These are phyloP conservation scores for Iris pallida DNA, from an alignment of 116 monocot species.

Conservation along the genomic window DNA sequence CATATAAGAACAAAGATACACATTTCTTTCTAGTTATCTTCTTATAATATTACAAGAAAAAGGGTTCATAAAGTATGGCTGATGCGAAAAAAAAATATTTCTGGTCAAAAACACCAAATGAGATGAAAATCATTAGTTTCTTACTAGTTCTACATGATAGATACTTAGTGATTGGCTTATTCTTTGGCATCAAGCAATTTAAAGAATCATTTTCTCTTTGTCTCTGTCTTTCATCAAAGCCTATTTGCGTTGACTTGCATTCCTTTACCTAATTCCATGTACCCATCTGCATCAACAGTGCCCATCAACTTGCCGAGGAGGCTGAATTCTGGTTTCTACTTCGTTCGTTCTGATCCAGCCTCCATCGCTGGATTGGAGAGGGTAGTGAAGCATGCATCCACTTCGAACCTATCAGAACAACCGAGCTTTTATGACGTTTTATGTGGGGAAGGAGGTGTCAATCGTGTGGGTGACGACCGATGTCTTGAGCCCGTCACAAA, in stretches of 20 bases:
- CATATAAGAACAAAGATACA: too few relatives aligned
- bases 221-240: background rate
- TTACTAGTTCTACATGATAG: too few relatives aligned
- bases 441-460: constrained; percentile 65
- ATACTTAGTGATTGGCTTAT: too few relatives aligned
- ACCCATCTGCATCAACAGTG: constrained; percentile 18
- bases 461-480: constrained; percentile 47
- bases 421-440: constrained; percentile 93
- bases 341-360: constrained; percentile 52
- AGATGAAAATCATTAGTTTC: too few relatives aligned
- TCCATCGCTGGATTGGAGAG: constrained; percentile 73
- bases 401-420: constrained; percentile 73
- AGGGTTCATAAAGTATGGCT: too few relatives aligned
- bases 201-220: background rate
- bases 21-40: too few relatives aligned
- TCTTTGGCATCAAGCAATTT: too few relatives aligned
- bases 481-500: constrained; percentile 72
- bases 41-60: too few relatives aligned
- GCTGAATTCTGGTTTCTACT: constrained; percentile 97
- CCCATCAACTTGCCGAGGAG: constrained; percentile 90
- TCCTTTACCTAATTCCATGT: background rate
- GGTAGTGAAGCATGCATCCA: constrained; percentile 80
- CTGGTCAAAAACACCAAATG: too few relatives aligned
- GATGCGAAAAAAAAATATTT: too few relatives aligned
- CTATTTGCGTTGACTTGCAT: background rate